Conservation (phyloP, 2,329 filamentous ascomycete genomes). For the Trichophyton benhamiae region DNA sequence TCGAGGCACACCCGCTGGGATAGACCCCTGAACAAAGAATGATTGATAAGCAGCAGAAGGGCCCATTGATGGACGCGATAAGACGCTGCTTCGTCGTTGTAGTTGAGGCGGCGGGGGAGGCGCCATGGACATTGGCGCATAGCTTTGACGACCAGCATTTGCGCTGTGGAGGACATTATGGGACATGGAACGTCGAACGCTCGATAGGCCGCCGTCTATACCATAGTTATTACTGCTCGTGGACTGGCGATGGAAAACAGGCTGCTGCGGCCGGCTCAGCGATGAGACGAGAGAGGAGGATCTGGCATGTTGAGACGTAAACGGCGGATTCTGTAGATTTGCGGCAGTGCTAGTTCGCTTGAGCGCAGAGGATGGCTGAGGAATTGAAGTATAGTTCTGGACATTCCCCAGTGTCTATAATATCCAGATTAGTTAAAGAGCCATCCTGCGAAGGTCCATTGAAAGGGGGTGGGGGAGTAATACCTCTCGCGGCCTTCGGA, state of each 20-base stretch:
- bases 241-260: slow-evolving; percentile 72
- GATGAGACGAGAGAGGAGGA: slow-evolving; percentile 82
- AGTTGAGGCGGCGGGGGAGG: slow-evolving; percentile 40
- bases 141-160: slow-evolving; percentile 57
- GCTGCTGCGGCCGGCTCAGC: slow-evolving; percentile 69
- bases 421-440: not conserved
- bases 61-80: slow-evolving; percentile 56
- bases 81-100: slow-evolving; percentile 67
- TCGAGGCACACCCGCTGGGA: slow-evolving; percentile 65
- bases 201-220: slow-evolving; percentile 66
- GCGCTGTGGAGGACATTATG: slow-evolving; percentile 49
- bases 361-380: slow-evolving; percentile 82
- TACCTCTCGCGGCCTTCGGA: slow-evolving; percentile 84
- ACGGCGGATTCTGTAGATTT: slow-evolving; percentile 50
- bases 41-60: slow-evolving; percentile 69
- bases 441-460: too few species aligned
- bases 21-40: slow-evolving; percentile 82
- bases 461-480: slow-evolving; percentile 19
- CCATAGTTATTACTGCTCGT: slow-evolving; percentile 62
- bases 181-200: slow-evolving; percentile 68
- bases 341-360: slow-evolving; percentile 78
- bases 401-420: slow-evolving; percentile 66
- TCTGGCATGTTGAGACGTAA: slow-evolving; percentile 61
- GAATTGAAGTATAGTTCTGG: slow-evolving; percentile 71
- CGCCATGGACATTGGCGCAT: slow-evolving; percentile 48